These are phyloP conservation scores for Fusarium denticulatum DNA, from an alignment of 2,329 filamentous ascomycete genomes.

Conservation along the genomic window DNA sequence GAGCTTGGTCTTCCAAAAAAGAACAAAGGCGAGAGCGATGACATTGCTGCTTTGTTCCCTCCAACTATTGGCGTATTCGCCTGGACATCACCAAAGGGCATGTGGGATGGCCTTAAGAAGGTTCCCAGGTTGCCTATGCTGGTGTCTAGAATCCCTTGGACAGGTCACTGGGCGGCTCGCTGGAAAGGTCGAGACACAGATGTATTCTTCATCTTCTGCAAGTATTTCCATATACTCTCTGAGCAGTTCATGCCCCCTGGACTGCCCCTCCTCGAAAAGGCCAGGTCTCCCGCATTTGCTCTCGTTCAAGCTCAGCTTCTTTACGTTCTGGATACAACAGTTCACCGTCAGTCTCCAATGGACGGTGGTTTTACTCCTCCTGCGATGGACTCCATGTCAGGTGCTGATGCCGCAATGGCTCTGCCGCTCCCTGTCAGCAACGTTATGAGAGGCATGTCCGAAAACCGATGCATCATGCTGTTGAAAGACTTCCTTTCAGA, in stretches of 20 bases:
- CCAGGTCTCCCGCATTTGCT: slow-evolving; percentile 78
- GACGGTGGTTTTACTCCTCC: slow-evolving; percentile 57
- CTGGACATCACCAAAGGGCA: slow-evolving; percentile 62
- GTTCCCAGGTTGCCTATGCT: slow-evolving; percentile 72
- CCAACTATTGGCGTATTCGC: slow-evolving; percentile 66
- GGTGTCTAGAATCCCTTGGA: slow-evolving; percentile 81
- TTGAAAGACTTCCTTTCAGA: slow-evolving; percentile 80
- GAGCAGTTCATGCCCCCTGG: slow-evolving; percentile 74
- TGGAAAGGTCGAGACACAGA: slow-evolving; percentile 92
- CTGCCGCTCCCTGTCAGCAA: slow-evolving; percentile 73
- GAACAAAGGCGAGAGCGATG: slow-evolving; percentile 66
- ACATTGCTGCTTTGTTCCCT: slow-evolving; percentile 76
- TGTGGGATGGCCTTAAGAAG: slow-evolving; percentile 69
- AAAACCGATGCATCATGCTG: slow-evolving; percentile 85
- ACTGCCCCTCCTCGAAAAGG: slow-evolving; percentile 64
- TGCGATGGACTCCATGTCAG: slow-evolving; percentile 57
- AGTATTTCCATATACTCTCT: slow-evolving; percentile 83
- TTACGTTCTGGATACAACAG: slow-evolving; percentile 80
- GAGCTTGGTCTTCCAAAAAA: slow-evolving; percentile 72
- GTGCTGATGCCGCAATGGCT: slow-evolving; percentile 73
- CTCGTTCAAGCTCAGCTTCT: slow-evolving; percentile 86
- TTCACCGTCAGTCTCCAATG: slow-evolving; percentile 75
- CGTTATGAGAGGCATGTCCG: slow-evolving; percentile 82
- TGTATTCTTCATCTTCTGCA: slow-evolving; percentile 90
- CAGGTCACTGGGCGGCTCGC: slow-evolving; percentile 82